Base-by-base conservation (phyloP, 192 early-diverging fungal genomes). In the Coemansia sp. region DNA sequence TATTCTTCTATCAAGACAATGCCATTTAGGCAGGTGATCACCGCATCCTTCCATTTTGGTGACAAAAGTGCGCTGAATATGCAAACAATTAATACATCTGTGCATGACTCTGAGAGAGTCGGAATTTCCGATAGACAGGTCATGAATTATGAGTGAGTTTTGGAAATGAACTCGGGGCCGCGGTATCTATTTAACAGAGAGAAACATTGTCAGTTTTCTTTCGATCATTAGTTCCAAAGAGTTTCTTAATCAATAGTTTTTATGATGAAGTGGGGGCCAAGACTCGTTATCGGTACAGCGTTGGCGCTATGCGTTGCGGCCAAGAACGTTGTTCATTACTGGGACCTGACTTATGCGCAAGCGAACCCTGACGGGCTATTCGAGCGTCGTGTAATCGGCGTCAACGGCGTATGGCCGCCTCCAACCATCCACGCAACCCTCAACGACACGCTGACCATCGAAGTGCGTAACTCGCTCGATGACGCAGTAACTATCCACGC, bases 281-380 rank as follows among this genome's bases (percentile, higher is more conserved):
- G 14, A 16, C 12, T 41, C 12, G 39, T 41, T 41, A 41, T 41
- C 39, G 39, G 39, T 41, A 11, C 39, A 8, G 6, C 39, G 0
- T 3, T 41, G 39, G 6, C 39, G 1, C 50, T 52, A 1, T 4
- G 26, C n/a, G 54, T 57, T 18, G 59, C 39, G 1, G 85, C 85
- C 71, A 85, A 80, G 16, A 76, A 82, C 39, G 87, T 90, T 39
- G 80, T 75, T 14, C 85, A 87, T 72, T 69, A 89, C 73, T 90
- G 89, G 89, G 82, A 90, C 58, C 84, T 90, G 62, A 84, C 82
- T 19, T 89, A 89, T 45, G 79, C 83, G 35, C 79, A 52, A 16
- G 87, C 85, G 3, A 88, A 88, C 53, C 89, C 89, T 11, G 89
- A 92, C 78, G 87, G 86, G 32, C 62, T 85, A 7, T 62, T 57